Evolutionary conservation across 2,329 filamentous ascomycete species (phyloP), one percentile per base, ranked within the genome.

Genomic region (Hyphodiscus sp.): DNA sequence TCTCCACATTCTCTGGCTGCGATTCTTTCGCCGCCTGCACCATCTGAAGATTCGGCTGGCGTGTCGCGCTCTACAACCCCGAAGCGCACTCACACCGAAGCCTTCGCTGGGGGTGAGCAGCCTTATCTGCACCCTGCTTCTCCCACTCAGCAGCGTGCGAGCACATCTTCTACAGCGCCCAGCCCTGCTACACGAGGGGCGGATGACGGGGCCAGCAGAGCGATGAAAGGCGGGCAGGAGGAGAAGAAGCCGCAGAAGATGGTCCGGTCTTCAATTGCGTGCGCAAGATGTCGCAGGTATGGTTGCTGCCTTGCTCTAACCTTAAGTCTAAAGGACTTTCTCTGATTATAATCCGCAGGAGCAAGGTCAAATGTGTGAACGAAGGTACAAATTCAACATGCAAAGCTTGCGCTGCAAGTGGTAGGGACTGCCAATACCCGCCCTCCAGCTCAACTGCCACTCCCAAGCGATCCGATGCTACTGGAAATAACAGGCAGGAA

Each of bases 201-300:
- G 54, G 63, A 64, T 62, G 63, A 67, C 47, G 65, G 58, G 47
- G 61, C 58, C 45, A 55, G 45, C 47, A 59, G 54, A 48, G 58
- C 48, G 16, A 58, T 62, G 65, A 57, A 64, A 71, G 65, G 65
- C 65, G 64, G 69, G 61, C 61, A 62, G 53, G 69, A 73, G 60
- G 70, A 73, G 61, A 73, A 72, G 63, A 75, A 73, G 57, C 69
- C 70, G 47, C 61, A 67, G 45, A 71, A 71, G 65, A 75, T 76
- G 33, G 86, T 90, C 80, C 80, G 89, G 61, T 90, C 87, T 46
- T 89, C 85, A 65, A 89, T 92, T 66, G 88, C 89, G 47, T 94
- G 89, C 70, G 76, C 81, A 57, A 78, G 82, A 58, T 92, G 89
- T 67, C 80, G 89, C 54, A 82, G 82, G 23, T 26, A 26, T 26